A percentile compares a stretch with the other conserved stretches of the same genome.
These are phyloP conservation scores for Pseudozyma pruni DNA, from an alignment of 1,284 basidiomycete genomes.

Conservation along the genomic window DNA sequence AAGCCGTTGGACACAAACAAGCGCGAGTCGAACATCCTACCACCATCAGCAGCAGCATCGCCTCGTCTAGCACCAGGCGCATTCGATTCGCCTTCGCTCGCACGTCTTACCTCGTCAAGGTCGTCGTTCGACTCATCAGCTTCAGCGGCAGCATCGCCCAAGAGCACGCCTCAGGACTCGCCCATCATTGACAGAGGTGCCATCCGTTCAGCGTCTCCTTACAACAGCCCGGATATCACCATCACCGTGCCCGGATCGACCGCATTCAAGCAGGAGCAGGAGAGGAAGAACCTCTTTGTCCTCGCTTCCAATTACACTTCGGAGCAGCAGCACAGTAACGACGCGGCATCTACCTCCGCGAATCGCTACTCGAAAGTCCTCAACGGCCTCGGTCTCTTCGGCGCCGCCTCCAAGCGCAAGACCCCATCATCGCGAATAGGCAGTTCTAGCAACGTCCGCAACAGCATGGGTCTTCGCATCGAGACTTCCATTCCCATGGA, in stretches of 20 bases:
- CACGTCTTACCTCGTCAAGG: conserved; percentile 11
- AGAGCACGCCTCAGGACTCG: conserved; percentile 1
- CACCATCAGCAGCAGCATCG: neutral
- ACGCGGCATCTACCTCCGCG: conserved; percentile 1
- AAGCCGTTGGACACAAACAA: neutral
- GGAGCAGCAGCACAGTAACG: neutral
- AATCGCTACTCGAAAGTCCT: conserved; percentile 32
- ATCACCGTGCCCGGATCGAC: conserved; percentile 11
- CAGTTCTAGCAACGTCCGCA: neutral
- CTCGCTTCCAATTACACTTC: neutral
- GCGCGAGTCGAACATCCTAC: neutral
- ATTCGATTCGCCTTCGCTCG: conserved; percentile 23
- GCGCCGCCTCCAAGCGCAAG: conserved; percentile 23
- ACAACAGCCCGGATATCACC: conserved; percentile 27
- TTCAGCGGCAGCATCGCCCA: neutral
- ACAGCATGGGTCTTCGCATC: conserved; percentile 17
- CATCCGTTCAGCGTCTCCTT: conserved; percentile 17
- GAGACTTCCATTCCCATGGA: conserved; percentile 20
- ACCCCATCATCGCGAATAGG: conserved; percentile 1
- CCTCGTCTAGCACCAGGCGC: conserved; percentile 9
- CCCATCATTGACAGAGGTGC: conserved; percentile 15
- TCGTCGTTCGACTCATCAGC: neutral
- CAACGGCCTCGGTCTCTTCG: conserved; percentile 22
- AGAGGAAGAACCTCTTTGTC: conserved; percentile 12
- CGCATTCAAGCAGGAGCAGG: conserved; percentile 10